These are phyloP conservation scores for Mercurialis annua DNA, from an alignment of 345 rosid species.

Conservation along the genomic window DNA sequence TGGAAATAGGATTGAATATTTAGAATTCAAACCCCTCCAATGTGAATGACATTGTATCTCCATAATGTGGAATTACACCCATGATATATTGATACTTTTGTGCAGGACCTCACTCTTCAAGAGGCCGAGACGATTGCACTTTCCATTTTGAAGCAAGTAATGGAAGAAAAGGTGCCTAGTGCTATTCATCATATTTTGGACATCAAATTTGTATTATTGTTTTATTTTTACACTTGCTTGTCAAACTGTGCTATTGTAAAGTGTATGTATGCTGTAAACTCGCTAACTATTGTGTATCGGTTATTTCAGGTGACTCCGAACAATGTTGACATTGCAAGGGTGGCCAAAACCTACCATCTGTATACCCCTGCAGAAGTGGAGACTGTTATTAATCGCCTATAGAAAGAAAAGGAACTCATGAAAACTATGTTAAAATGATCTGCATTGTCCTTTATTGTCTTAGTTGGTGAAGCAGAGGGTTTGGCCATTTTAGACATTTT, in stretches of 20 bases:
- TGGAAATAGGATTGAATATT: no score
- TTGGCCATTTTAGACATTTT: background rate
- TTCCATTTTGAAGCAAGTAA: constrained; percentile 91
- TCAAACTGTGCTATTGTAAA: background rate
- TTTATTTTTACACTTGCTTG: background rate
- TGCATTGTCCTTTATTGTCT: constrained; percentile 4
- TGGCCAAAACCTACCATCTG: constrained; percentile 80
- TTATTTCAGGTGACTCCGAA: constrained; percentile 79
- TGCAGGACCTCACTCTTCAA: constrained; percentile 70
- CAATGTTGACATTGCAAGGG: constrained; percentile 91
- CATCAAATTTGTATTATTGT: no score
- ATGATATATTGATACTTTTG: background rate
- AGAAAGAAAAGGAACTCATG: constrained; percentile 16
- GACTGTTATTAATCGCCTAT: constrained; percentile 78
- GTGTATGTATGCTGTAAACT: no score
- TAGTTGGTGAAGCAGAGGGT: constrained; percentile 1
- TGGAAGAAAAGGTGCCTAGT: constrained; percentile 82
- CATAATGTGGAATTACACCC: background rate
- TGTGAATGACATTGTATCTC: background rate
- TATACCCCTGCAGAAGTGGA: constrained; percentile 93
- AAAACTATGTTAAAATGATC: background rate
- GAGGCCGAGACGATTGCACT: constrained; percentile 93
- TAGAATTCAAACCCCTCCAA: no score
- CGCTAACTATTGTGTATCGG: background rate
- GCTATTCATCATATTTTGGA: background rate